These are phyloP conservation scores for Tetradesmus lagerheimii DNA, from an alignment of 139 green algal species.

Conservation along the genomic window DNA sequence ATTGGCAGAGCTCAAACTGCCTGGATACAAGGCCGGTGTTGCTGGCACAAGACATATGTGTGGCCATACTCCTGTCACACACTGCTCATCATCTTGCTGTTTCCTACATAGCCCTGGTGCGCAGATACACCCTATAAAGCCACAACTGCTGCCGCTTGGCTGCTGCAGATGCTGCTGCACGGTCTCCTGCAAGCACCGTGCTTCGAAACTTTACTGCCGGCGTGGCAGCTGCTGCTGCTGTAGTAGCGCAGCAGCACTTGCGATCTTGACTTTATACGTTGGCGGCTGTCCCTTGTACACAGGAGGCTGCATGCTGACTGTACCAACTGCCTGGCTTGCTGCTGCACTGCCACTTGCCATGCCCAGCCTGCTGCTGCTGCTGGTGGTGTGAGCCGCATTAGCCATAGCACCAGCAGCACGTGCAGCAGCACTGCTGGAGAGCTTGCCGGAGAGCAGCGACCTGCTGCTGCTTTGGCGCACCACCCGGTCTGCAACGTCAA, in stretches of 20 bases:
- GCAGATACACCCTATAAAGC: too few species aligned
- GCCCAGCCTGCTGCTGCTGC: background rate
- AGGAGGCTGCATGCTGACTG: constrained; percentile 17
- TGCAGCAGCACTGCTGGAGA: background rate
- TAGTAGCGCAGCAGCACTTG: background rate
- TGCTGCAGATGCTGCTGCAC: too few species aligned
- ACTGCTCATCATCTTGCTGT: too few species aligned
- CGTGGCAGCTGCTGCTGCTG: background rate
- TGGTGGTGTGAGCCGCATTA: background rate
- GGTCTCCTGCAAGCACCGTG: too few species aligned
- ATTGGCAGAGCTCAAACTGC: too few species aligned
- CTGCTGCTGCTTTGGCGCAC: constrained; percentile 23
- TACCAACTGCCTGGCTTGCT: background rate
- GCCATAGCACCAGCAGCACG: background rate
- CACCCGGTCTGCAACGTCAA: background rate
- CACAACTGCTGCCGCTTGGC: too few species aligned
- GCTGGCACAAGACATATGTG: too few species aligned
- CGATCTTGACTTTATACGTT: constrained; percentile 45
- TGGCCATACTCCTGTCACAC: too few species aligned
- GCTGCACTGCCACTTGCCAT: background rate
- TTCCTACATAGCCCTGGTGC: too few species aligned
- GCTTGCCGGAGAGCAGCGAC: constrained; percentile 40
- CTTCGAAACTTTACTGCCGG: background rate
- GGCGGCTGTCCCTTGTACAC: constrained; percentile 22
- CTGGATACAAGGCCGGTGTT: too few species aligned